Percentiles rank a stretch among this genome's conserved stretches.
Conservation (phyloP, 257 asterid species). For the Leonotis leonurus region DNA sequence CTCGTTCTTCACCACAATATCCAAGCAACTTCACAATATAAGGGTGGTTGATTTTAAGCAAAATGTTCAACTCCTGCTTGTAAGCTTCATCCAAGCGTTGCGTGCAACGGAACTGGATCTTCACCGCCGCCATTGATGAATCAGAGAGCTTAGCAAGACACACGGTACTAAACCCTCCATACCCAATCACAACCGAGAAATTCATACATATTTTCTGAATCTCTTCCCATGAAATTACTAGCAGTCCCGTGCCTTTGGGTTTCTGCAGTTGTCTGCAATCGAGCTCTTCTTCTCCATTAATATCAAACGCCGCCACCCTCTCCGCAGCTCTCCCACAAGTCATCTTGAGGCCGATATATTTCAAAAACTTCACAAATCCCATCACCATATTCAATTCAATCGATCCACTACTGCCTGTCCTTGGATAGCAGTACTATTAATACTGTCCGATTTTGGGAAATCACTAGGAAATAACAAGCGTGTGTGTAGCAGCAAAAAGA, state of each 20-base stretch:
- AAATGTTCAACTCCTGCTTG: conserved; percentile 48
- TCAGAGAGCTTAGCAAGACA: conserved; percentile 43
- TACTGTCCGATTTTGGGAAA: not conserved
- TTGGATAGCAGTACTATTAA: not conserved
- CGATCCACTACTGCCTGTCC: not conserved
- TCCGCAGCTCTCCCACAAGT: conserved; percentile 13
- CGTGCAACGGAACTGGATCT: conserved; percentile 42
- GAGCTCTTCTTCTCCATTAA: not conserved
- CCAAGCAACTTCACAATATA: conserved; percentile 57
- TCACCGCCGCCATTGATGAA: conserved; percentile 42
- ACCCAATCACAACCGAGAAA: conserved; percentile 47
- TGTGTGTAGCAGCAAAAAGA: not conserved
- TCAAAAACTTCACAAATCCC: conserved; percentile 19
- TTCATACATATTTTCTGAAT: conserved; percentile 27
- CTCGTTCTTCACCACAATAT: conserved; percentile 39
- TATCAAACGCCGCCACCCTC: conserved; percentile 1
- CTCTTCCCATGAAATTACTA: conserved; percentile 25
- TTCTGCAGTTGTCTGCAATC: not conserved
- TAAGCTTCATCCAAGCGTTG: conserved; percentile 40
- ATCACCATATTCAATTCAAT: not conserved
- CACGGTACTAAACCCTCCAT: conserved; percentile 69
- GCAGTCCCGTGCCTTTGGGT: not conserved
- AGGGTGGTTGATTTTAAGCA: conserved; percentile 37
- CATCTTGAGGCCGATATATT: conserved; percentile 15
- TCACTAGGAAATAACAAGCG: not conserved